Percentiles rank a stretch among this genome's conserved stretches.
Conservation (phyloP, 1,284 basidiomycete species). For the Phylloboletellus chloephorus region DNA sequence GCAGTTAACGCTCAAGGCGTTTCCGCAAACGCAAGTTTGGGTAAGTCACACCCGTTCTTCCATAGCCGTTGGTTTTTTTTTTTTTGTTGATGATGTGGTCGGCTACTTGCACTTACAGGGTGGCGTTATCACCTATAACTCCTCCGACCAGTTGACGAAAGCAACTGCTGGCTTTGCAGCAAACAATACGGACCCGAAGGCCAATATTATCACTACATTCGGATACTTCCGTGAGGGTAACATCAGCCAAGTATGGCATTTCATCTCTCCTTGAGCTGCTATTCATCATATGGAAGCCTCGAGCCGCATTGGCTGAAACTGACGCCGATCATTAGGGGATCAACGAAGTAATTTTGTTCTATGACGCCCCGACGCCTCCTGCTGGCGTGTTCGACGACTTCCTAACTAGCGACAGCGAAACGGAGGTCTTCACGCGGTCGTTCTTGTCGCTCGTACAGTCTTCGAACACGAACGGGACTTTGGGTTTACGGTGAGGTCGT, state of each 20-base stretch:
- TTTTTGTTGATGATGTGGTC: too few relatives aligned
- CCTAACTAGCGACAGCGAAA: constrained; percentile 29
- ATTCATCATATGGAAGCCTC: too few relatives aligned
- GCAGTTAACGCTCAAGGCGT: constrained; percentile 47
- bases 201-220: constrained; percentile 41
- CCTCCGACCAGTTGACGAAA: constrained; percentile 10
- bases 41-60: constrained; percentile 34
- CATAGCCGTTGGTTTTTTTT: too few relatives aligned
- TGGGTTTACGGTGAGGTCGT: constrained; percentile 11
- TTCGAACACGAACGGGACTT: constrained; percentile 4
- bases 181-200: constrained; percentile 48
- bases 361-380: constrained; percentile 46
- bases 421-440: constrained; percentile 31
- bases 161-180: constrained; percentile 27
- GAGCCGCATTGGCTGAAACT: too few relatives aligned
- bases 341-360: constrained; percentile 44
- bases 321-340: too few relatives aligned
- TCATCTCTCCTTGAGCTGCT: too few relatives aligned
- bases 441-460: constrained; percentile 28
- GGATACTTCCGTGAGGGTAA: constrained; percentile 36
- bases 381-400: constrained; percentile 44
- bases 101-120: too few relatives aligned
- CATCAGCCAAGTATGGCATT: too few relatives aligned
- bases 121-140: constrained; percentile 41
- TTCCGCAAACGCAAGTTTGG: constrained; percentile 53